phyloP scores from a whole-genome alignment of 1,284 basidiomycete species.

The Pseudozyma sp. region DNA sequence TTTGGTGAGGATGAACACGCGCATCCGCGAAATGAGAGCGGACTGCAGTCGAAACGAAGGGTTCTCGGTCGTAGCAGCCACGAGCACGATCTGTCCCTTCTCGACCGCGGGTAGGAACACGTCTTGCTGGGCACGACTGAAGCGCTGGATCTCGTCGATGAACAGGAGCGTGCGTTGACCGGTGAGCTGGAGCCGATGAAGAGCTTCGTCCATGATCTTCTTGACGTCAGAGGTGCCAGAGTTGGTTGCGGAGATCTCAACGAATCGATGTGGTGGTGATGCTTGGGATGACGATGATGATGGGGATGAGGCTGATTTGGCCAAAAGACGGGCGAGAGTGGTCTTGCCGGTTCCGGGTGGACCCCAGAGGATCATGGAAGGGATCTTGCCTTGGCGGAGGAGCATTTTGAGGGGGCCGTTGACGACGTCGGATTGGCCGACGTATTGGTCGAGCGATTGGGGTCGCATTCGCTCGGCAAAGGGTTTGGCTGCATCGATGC shows the following conservation, averaged over 20 bases:
- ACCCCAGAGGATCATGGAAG: conserved; percentile 65
- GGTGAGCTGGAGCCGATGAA: conserved; percentile 77
- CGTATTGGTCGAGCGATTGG: conserved; percentile 57
- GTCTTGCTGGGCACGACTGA: conserved; percentile 85
- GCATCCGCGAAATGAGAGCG: conserved; percentile 81
- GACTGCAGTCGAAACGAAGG: conserved; percentile 82
- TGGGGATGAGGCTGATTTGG: conserved; percentile 76
- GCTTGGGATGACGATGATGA: conserved; percentile 71
- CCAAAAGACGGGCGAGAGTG: conserved; percentile 80
- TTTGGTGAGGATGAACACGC: conserved; percentile 70
- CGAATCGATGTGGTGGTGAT: conserved; percentile 51
- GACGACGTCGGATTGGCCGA: conserved; percentile 58
- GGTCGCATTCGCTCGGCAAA: conserved; percentile 66
- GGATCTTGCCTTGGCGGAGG: conserved; percentile 55
- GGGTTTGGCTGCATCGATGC: conserved; percentile 52
- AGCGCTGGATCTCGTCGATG: conserved; percentile 85
- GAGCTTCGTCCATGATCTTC: conserved; percentile 82
- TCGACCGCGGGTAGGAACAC: conserved; percentile 47
- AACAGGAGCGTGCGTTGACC: conserved; percentile 81
- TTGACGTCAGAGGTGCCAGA: conserved; percentile 84
- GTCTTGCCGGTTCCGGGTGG: conserved; percentile 76
- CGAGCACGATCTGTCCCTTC: conserved; percentile 71
- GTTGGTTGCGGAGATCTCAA: conserved; percentile 69
- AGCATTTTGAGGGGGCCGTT: conserved; percentile 60
- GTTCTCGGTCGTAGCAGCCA: conserved; percentile 92